These are phyloP conservation scores for Paraconiothyrium brasiliense DNA, from an alignment of 2,329 filamentous ascomycete genomes.

Conservation along the genomic window DNA sequence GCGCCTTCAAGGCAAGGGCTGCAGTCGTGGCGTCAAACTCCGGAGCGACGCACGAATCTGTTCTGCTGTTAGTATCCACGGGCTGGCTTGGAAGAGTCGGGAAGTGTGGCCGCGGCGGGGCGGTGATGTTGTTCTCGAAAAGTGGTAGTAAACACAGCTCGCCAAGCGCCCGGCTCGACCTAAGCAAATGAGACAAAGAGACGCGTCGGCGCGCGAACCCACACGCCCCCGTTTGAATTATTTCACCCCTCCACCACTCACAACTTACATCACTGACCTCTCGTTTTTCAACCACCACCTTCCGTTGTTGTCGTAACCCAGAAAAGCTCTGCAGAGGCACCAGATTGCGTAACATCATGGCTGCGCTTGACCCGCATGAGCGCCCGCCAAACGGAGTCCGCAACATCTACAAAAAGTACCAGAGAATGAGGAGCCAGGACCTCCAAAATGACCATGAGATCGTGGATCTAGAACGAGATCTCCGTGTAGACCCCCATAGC, in stretches of 20 bases:
- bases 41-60: constrained; percentile 5
- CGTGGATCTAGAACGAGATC: constrained; percentile 44
- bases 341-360: constrained; percentile 26
- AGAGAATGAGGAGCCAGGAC: constrained; percentile 65
- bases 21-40: constrained; percentile 7
- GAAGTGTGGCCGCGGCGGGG: constrained; percentile 21
- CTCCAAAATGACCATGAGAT: constrained; percentile 60
- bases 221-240: constrained; percentile 8
- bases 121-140: constrained; percentile 17
- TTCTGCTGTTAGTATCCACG: constrained; percentile 39
- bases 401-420: constrained; percentile 77
- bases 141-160: constrained; percentile 12
- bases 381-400: constrained; percentile 77
- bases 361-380: constrained; percentile 75
- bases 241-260: constrained; percentile 2
- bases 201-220: constrained; percentile 11
- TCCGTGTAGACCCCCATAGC: constrained; percentile 38
- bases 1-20: neutral
- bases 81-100: constrained; percentile 18
- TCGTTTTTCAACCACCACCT: neutral
- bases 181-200: constrained; percentile 5
- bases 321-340: neutral
- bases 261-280: neutral
- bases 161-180: constrained; percentile 8
- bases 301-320: neutral